Base-by-base conservation (phyloP, 2,329 filamentous ascomycete genomes). In the Huntiella abstrusa region DNA sequence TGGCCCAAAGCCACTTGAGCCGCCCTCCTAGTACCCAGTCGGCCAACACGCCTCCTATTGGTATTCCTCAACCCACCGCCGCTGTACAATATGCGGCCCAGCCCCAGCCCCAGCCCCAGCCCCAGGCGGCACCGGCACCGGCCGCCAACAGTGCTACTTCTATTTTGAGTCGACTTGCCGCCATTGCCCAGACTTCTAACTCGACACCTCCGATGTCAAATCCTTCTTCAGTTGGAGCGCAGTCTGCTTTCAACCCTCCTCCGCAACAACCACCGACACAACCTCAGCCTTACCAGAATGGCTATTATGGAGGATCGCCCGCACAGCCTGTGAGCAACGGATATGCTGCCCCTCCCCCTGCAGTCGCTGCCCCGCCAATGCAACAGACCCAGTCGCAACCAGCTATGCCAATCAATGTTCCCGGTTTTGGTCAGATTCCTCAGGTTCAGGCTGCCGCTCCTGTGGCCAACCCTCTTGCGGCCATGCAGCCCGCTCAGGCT, bases 111-210 rank as follows among this genome's bases (percentile, higher is more conserved):
- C 41, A 34, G n/a, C 41, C n/a, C 43, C 35, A 13, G 13, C 3
- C 17, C 13, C 12, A 39, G 16, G 4, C 19, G 11, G 12, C 42
- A 12, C 15, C 39, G 6, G 45, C 41, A 10, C 56, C 62, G 49
- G 59, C 57, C 51, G 60, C 69, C 48, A 69, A 67, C 38, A 62
- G 59, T 47, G 61, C 67, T 51, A 62, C 66, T 51, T 79, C 76
- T 53, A 86, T 91, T 54, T 36, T 49, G 17, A 47, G 48, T 15
- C 38, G 48, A 39, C 70, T 91, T 52, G 81, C 83, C 52, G 83
- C 83, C 57, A 81, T 91, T 63, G 81, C 82, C 35, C 80, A 82
- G 53, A 80, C 84, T 60, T 85, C 77, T 59, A 64, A 56, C 55
- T 57, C 53, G 44, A 54, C 64, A 44, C 58, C 73, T 51, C 62